Conservation (phyloP, 148 eudicot genomes). For the Camellia granthamiana region DNA sequence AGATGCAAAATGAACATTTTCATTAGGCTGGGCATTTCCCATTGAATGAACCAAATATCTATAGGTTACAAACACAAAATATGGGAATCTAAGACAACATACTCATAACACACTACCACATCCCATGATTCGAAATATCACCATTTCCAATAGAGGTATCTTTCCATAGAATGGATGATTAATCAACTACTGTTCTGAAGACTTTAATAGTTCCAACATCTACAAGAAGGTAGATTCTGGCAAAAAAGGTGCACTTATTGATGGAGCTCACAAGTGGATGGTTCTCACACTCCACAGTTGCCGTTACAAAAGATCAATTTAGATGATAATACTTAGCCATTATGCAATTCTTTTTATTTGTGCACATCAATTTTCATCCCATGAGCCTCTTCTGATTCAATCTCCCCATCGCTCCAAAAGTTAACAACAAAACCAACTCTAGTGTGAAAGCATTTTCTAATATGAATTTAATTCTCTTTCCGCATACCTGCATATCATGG, state of each 20-base stretch:
- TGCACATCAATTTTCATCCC: neutral
- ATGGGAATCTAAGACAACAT: no score
- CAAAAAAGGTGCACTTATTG: neutral
- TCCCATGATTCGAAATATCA: no score
- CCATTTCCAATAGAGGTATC: no score
- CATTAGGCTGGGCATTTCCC: neutral
- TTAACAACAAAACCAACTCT: neutral
- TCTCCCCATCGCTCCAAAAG: neutral
- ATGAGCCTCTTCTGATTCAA: neutral
- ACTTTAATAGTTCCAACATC: neutral
- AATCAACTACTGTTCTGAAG: neutral
- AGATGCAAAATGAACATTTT: neutral
- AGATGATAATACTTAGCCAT: neutral
- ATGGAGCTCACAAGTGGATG: neutral
- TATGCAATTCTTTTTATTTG: neutral
- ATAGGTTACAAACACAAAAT: neutral
- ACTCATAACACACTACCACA: neutral
- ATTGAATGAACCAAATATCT: neutral
- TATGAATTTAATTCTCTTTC: neutral
- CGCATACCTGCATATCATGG: slow-evolving; percentile 94
- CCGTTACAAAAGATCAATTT: neutral
- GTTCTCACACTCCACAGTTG: neutral
- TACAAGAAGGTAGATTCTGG: neutral
- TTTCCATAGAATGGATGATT: no score
- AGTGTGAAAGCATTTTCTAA: neutral